Evolutionary conservation across 495 filamentous ascomycete species (phyloP).

Genomic region (Letharia lupina): DNA sequence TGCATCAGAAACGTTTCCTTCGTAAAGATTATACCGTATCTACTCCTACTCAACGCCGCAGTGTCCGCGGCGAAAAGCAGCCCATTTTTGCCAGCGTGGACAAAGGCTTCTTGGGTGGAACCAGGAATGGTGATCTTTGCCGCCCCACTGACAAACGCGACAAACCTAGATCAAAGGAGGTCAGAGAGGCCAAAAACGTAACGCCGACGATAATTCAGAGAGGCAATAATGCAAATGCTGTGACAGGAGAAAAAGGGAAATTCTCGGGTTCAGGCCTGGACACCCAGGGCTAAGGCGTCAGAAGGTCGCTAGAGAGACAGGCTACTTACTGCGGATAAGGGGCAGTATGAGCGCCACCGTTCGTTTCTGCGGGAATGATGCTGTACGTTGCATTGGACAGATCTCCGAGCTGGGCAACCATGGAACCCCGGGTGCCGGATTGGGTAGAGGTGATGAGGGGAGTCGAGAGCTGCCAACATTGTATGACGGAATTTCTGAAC

Average conservation of each 20-base stretch:
- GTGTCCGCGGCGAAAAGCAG: slow-evolving; percentile 43
- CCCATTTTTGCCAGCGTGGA: slow-evolving; percentile 37
- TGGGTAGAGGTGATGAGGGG: slow-evolving; percentile 35
- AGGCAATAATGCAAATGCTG: too few relatives aligned
- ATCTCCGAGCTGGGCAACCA: slow-evolving; percentile 30
- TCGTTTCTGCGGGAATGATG: slow-evolving; percentile 36
- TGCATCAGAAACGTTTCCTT: slow-evolving; percentile 34
- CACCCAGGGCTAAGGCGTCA: too few relatives aligned
- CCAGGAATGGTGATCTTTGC: slow-evolving; percentile 43
- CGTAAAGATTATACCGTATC: slow-evolving; percentile 38
- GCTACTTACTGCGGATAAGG: slow-evolving; percentile 38
- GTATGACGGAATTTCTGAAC: slow-evolving; percentile 36
- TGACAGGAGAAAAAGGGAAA: too few relatives aligned
- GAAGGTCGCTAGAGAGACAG: too few relatives aligned
- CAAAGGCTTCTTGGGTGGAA: slow-evolving; percentile 30
- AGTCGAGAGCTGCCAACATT: slow-evolving; percentile 44
- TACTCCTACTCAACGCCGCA: slow-evolving; percentile 34
- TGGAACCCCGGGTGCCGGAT: slow-evolving; percentile 35
- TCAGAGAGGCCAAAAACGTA: too few relatives aligned
- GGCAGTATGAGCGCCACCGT: slow-evolving; percentile 43
- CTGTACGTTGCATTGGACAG: slow-evolving; percentile 33
- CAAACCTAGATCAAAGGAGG: slow-evolving; percentile 34
- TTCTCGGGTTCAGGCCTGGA: too few relatives aligned
- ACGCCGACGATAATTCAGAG: too few relatives aligned
- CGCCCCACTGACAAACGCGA: slow-evolving; percentile 40